Percentiles rank a stretch among this genome's conserved stretches.
Conservation (phyloP, 2,329 filamentous ascomycete genomes). For the Stemphylium beticola region DNA sequence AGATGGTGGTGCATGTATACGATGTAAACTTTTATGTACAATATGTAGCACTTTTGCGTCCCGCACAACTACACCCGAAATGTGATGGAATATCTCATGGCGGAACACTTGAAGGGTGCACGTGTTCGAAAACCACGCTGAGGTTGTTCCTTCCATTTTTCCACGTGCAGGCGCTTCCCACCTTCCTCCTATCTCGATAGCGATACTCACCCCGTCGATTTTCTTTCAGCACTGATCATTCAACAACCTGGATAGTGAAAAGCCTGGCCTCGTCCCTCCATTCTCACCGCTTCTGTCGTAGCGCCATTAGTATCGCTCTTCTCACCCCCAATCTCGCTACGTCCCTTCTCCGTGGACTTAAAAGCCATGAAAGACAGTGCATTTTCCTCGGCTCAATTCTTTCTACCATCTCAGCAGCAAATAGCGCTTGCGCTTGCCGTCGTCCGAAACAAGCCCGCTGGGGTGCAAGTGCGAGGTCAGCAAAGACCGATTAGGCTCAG, state of each 20-base stretch:
- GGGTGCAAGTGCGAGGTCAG: conserved; percentile 41
- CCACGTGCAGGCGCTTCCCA: background rate
- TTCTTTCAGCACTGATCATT: too few relatives aligned
- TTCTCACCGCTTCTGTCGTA: background rate
- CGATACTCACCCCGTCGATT: too few relatives aligned
- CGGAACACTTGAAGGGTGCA: background rate
- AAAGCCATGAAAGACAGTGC: conserved; percentile 11
- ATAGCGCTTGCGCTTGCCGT: conserved; percentile 45
- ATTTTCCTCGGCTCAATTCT: background rate
- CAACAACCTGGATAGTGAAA: too few relatives aligned
- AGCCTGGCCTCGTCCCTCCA: background rate
- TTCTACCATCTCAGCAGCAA: conserved; percentile 32
- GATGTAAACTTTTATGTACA: conserved; percentile 13
- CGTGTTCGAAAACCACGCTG: background rate
- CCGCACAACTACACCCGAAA: background rate
- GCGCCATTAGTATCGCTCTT: background rate
- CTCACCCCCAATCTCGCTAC: background rate
- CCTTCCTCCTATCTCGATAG: background rate
- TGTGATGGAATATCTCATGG: background rate
- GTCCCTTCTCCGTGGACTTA: background rate
- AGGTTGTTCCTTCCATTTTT: conserved; percentile 7
- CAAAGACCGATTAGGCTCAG: too few relatives aligned
- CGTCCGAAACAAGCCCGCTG: conserved; percentile 48
- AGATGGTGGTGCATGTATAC: conserved; percentile 12
- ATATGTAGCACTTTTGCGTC: conserved; percentile 2